A percentile compares a stretch with the other conserved stretches of the same genome.
phyloP scores from a whole-genome alignment of 139 green algal genomes.

The Spirogloea muscicola region DNA sequence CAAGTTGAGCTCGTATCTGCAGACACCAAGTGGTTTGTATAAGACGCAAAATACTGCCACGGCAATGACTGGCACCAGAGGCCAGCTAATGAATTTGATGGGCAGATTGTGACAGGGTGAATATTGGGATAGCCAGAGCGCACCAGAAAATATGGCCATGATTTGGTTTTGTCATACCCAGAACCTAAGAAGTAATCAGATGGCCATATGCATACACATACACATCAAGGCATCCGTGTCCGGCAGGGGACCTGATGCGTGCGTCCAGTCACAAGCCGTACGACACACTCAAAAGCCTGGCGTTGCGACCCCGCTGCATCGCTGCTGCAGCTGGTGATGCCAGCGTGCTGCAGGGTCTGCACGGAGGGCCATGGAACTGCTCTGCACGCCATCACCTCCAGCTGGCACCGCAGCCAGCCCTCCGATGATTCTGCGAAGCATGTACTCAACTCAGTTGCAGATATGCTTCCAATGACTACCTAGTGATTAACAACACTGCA shows the following conservation, averaged over 20 bases:
- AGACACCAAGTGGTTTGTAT: background rate
- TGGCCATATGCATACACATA: no score
- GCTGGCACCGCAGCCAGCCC: background rate
- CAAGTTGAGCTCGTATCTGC: constrained; percentile 7
- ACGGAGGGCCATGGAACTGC: background rate
- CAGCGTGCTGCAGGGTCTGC: background rate
- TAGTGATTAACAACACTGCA: no score
- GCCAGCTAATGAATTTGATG: no score
- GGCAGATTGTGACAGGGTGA: no score
- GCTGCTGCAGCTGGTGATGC: background rate
- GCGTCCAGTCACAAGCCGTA: constrained; percentile 3
- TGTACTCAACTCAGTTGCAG: no score
- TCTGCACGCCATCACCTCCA: background rate
- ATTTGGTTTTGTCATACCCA: no score
- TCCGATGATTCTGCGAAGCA: background rate
- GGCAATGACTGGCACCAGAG: background rate
- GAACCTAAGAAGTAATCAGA: no score
- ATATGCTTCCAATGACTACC: no score
- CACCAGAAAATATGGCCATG: no score
- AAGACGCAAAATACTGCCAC: background rate
- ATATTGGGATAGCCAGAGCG: no score
- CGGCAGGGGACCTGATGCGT: background rate
- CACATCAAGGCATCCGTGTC: background rate
- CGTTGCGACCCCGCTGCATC: background rate
- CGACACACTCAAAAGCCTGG: background rate